Percentiles rank a stretch among this genome's conserved stretches.
Evolutionary conservation across 148 eudicot genomes (phyloP).

Genomic region (Heliamphora exappendiculata): DNA sequence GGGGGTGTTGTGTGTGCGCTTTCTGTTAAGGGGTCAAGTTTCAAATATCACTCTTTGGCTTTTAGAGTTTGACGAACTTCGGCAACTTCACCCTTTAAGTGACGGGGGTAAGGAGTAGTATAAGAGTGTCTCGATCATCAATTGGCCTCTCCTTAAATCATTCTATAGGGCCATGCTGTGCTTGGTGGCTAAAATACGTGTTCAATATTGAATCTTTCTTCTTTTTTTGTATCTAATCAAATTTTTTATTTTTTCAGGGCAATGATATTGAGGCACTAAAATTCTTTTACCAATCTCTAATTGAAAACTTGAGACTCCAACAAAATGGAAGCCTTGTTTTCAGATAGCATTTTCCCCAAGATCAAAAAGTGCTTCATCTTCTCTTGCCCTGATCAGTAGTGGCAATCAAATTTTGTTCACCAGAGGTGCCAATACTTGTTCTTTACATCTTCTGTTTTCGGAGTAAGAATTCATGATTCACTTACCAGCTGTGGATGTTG

Average conservation of each 20-base stretch:
- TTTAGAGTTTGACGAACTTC: too few relatives aligned
- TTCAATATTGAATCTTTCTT: neutral
- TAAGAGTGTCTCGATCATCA: too few relatives aligned
- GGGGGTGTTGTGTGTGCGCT: too few relatives aligned
- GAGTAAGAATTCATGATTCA: neutral
- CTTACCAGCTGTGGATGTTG: conserved; percentile 13
- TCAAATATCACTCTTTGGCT: too few relatives aligned
- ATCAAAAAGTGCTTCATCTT: conserved; percentile 13
- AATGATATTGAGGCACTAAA: conserved; percentile 71
- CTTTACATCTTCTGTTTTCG: neutral
- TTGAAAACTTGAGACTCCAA: conserved; percentile 68
- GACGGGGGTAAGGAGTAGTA: too few relatives aligned
- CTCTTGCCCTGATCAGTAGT: conserved; percentile 13
- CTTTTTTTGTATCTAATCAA: neutral
- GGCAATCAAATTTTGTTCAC: conserved; percentile 21
- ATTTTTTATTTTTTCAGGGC: conserved; percentile 46
- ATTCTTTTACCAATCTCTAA: conserved; percentile 64
- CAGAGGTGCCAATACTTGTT: conserved; percentile 36
- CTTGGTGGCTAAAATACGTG: too few relatives aligned
- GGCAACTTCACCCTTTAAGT: too few relatives aligned
- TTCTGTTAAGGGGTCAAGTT: too few relatives aligned
- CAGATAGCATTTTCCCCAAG: conserved; percentile 61
- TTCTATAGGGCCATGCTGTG: too few relatives aligned
- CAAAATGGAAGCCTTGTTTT: conserved; percentile 92
- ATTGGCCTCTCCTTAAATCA: too few relatives aligned